Evolutionary conservation across 164 flowering plant genomes (phyloP).

Genomic region (Amborella trichopoda): DNA sequence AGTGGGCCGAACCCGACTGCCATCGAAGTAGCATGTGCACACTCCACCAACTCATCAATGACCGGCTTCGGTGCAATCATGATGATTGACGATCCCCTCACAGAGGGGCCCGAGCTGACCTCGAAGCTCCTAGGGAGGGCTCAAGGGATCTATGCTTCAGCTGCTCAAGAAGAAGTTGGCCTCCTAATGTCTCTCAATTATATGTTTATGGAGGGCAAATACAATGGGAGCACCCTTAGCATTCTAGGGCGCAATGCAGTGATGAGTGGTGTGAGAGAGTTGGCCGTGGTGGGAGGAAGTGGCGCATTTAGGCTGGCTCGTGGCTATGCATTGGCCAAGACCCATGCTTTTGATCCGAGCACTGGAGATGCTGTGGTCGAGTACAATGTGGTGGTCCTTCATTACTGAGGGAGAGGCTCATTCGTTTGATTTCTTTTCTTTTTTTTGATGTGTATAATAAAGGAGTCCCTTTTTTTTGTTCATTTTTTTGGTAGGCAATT

Average conservation of each 20-base stretch:
- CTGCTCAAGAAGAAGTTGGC: not conserved
- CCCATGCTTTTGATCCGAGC: not conserved
- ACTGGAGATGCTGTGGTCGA: constrained; percentile 8
- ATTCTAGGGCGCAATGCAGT: constrained; percentile 17
- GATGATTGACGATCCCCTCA: constrained; percentile 8
- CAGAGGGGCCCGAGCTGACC: constrained; percentile 2
- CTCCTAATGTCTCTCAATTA: constrained; percentile 2
- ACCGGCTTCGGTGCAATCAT: constrained; percentile 4
- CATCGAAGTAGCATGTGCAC: constrained; percentile 2
- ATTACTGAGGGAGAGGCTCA: too few species aligned
- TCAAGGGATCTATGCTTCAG: constrained; percentile 5
- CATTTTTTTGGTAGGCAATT: too few species aligned
- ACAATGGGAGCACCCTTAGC: constrained; percentile 11
- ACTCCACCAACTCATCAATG: constrained; percentile 1
- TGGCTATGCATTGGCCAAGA: constrained; percentile 8
- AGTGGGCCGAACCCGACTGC: constrained; percentile 18
- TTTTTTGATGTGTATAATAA: too few species aligned
- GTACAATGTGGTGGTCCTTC: constrained; percentile 2
- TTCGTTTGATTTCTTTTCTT: too few species aligned
- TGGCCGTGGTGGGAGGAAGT: constrained; percentile 21
- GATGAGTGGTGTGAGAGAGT: constrained; percentile 12
- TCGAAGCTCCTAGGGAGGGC: constrained; percentile 7
- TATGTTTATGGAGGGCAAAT: constrained; percentile 3
- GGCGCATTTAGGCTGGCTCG: constrained; percentile 18
- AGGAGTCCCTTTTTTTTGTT: too few species aligned